Evolutionary conservation across 176 grass and related monocot species (phyloP).

Genomic region (Pharus latifolius): DNA sequence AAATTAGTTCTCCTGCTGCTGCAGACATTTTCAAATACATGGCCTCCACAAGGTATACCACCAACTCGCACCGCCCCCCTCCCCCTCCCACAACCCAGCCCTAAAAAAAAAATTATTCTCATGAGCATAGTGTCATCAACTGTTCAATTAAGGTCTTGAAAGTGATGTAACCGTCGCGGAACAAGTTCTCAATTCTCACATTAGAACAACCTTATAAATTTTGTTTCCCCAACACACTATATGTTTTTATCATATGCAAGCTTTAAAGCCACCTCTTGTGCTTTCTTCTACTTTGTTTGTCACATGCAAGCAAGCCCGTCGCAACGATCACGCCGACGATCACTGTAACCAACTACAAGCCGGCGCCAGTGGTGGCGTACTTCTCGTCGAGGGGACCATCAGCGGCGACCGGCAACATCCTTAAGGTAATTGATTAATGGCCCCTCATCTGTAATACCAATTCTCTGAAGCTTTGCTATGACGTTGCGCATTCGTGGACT

Average conservation of each 20-base stretch:
- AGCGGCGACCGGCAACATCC: conserved; percentile 33
- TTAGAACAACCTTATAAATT: too few species aligned
- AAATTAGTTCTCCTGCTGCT: conserved; percentile 40
- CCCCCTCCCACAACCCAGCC: too few species aligned
- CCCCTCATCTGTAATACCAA: too few species aligned
- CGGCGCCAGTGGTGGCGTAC: conserved; percentile 61
- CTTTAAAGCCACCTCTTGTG: neutral
- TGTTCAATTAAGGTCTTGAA: too few species aligned
- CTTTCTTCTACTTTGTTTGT: neutral
- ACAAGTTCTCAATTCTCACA: too few species aligned
- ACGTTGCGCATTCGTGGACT: neutral
- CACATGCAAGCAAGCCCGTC: conserved; percentile 45
- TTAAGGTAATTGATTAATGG: conserved; percentile 42
- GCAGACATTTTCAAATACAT: conserved; percentile 50
- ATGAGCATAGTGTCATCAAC: too few species aligned
- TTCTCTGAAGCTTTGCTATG: too few species aligned
- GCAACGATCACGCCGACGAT: conserved; percentile 49
- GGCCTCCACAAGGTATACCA: conserved; percentile 44
- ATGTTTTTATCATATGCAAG: too few species aligned
- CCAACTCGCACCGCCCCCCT: neutral
- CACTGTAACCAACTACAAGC: conserved; percentile 68
- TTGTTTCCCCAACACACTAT: too few species aligned
- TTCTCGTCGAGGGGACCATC: conserved; percentile 85
- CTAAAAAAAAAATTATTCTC: too few species aligned
- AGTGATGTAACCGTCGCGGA: too few species aligned